Base-by-base conservation (phyloP, 805 yeast species). In the Candida ficus region DNA sequence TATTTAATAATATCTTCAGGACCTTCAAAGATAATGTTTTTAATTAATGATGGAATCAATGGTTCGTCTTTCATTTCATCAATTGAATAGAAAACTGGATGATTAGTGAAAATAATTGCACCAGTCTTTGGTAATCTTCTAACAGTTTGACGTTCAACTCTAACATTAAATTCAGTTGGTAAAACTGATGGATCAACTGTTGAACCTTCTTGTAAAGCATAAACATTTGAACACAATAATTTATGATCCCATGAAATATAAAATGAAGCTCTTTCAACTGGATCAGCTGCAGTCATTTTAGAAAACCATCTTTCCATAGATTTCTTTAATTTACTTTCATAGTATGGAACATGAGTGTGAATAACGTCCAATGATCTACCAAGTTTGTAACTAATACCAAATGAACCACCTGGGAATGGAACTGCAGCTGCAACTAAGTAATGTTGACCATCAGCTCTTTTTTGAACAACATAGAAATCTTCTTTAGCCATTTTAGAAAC, bases 11-110 rank as follows among this genome's bases (percentile, higher is more conserved):
- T 82, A 37, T 71, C 73, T 46, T 75, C 78, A 9, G 88, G 87
- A 0, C 78, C 87, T 56, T 81, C 87, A 46, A 63, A 75, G 26
- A 82, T 63, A 37, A 80, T 76, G 50, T 78, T 80, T 53, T 73
- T 72, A 36, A 82, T 57, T 36, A 82, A 64, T 0, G 84, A 75
- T 7, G 89, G 88, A 20, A 84, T 75, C 52, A 80, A 59, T 4
- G 95, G 91, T 54, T 83, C 88, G 53, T 84, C 89, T 46, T 84
- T 83, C 76, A 84, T 78, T 53, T 85, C 91, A 29, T 83, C 90
- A 31, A 84, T 76, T 3, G 83, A 75, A 59, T 84, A 84, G 55
- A 80, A 83, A n/a, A 80, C 68, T 5, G 89, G 90, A 56, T 82
- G 90, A 55, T 82, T 82, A 21, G 88, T 78, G 66, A 82, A 82